Base-by-base conservation (phyloP, 129 eudicot genomes). In the Lonicera japonica region DNA sequence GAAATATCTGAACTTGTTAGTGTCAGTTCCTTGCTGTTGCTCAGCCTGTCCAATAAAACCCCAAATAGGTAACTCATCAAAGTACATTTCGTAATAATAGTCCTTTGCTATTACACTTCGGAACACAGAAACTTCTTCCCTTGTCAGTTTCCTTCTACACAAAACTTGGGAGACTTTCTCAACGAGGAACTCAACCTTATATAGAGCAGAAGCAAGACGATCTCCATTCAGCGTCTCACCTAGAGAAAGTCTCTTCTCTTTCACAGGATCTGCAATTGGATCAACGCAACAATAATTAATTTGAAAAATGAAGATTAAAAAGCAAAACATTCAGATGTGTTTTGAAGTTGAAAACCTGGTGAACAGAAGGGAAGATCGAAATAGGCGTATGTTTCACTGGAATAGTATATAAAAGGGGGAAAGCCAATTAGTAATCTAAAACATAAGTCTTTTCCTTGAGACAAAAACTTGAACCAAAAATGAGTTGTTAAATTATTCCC, bases 41-140 rank as follows among this genome's bases (percentile, higher is more conserved):
- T 64, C 63, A 20, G 63, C 18, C 36, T 8, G 50, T 36, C 95
- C 95, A 41, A 86, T 51, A 36, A 83, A 83, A 65, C 72, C 85
- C 90, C 95, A 86, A 21, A 83, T 60, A 34, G 95, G 95, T 66
- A 86, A 75, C 70, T 86, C 95, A 73, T 86, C 95, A 60, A 64
- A 86, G 55, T 82, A 79, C 82, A 86, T 68, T 53, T 82, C 80
- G 61, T 68, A 61, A 61, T 73, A 86, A 56, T 80, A 86, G 60
- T 86, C 90, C 29, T 83, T 60, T 15, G 57, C 16, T 2, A 82
- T 66, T 10, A 73, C 90, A 34, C 45, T 69, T 63, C 70, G 80
- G 25, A 86, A 80, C 63, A 58, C 46, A 19, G 72, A 58, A 65
- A 80, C 79, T 18, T 86, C 90, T 62, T 73, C 57, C 56, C 68